These are phyloP conservation scores for Macrolepiota fuliginosa DNA, from an alignment of 768 basidiomycete species.

Conservation along the genomic window DNA sequence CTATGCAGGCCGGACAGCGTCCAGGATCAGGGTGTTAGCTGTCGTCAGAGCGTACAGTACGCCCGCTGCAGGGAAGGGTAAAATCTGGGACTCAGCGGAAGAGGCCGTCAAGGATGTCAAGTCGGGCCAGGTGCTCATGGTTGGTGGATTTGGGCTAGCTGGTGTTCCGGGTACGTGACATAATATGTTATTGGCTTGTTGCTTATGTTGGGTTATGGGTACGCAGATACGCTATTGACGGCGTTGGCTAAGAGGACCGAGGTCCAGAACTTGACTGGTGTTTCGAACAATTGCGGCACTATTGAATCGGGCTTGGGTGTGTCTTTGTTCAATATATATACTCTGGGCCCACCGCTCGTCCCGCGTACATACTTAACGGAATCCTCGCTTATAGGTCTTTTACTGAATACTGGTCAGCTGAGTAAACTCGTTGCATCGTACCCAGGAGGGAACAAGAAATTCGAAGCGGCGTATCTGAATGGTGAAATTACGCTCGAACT, in stretches of 20 bases:
- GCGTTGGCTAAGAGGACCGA: slow-evolving; percentile 76
- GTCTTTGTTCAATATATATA: slow-evolving; percentile 12
- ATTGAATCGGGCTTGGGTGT: slow-evolving; percentile 69
- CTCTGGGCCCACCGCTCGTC: neutral
- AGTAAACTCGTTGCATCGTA: slow-evolving; percentile 87
- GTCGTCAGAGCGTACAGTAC: slow-evolving; percentile 32
- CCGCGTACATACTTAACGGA: neutral
- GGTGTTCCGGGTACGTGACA: slow-evolving; percentile 72
- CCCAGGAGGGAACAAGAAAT: slow-evolving; percentile 90
- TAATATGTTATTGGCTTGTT: neutral
- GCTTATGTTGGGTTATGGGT: neutral
- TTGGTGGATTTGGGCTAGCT: slow-evolving; percentile 87
- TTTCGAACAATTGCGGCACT: slow-evolving; percentile 86
- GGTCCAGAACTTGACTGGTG: slow-evolving; percentile 72
- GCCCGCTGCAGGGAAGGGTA: slow-evolving; percentile 39
- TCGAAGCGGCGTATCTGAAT: slow-evolving; percentile 76
- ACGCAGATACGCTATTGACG: slow-evolving; percentile 83
- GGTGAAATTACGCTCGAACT: slow-evolving; percentile 85
- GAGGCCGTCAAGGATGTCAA: slow-evolving; percentile 83
- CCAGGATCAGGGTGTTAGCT: slow-evolving; percentile 3
- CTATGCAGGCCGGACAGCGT: neutral
- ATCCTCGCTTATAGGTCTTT: slow-evolving; percentile 47
- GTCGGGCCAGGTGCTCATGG: slow-evolving; percentile 75
- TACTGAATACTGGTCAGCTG: slow-evolving; percentile 74
- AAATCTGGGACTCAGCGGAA: slow-evolving; percentile 81